These are phyloP conservation scores for Boletus vermiculosoides DNA, from an alignment of 768 basidiomycete species.

Conservation along the genomic window DNA sequence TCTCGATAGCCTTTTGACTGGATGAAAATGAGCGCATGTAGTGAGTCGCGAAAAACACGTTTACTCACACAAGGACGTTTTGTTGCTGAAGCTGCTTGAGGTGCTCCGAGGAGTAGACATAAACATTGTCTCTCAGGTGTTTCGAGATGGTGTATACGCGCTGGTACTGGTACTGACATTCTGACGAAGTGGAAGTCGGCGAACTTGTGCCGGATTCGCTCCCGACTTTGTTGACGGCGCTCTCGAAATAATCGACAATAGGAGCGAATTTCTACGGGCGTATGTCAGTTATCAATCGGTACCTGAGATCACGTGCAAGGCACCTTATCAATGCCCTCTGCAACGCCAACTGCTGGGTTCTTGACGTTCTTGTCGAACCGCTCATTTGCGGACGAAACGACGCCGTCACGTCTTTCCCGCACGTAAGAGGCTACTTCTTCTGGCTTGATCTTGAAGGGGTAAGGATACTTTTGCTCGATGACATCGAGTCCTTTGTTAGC, in stretches of 20 bases:
- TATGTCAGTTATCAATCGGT: slow-evolving; percentile 12
- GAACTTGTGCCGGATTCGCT: slow-evolving; percentile 47
- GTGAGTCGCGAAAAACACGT: not conserved
- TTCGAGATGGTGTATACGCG: slow-evolving; percentile 66
- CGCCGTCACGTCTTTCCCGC: slow-evolving; percentile 53
- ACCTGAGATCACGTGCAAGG: slow-evolving; percentile 24
- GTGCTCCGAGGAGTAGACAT: slow-evolving; percentile 67
- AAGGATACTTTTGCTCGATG: slow-evolving; percentile 71
- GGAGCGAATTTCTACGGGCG: slow-evolving; percentile 61
- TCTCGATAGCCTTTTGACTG: slow-evolving; percentile 70
- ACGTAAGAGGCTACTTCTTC: slow-evolving; percentile 67
- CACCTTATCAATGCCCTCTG: slow-evolving; percentile 72
- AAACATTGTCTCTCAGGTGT: slow-evolving; percentile 60
- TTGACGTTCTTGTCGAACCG: slow-evolving; percentile 65
- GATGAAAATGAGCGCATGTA: slow-evolving; percentile 5
- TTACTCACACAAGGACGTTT: slow-evolving; percentile 58
- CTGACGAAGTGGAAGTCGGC: slow-evolving; percentile 46
- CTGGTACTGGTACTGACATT: slow-evolving; percentile 74
- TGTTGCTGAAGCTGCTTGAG: slow-evolving; percentile 68
- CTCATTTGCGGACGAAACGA: slow-evolving; percentile 55
- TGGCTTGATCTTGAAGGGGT: slow-evolving; percentile 70
- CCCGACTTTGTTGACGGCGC: slow-evolving; percentile 48
- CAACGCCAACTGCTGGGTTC: slow-evolving; percentile 59
- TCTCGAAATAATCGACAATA: slow-evolving; percentile 69
- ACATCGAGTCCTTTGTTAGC: slow-evolving; percentile 76